A percentile compares a stretch with the other conserved stretches of the same genome.
Conservation (phyloP, 208 protist species). For the Plasmodiophora brassicae region DNA sequence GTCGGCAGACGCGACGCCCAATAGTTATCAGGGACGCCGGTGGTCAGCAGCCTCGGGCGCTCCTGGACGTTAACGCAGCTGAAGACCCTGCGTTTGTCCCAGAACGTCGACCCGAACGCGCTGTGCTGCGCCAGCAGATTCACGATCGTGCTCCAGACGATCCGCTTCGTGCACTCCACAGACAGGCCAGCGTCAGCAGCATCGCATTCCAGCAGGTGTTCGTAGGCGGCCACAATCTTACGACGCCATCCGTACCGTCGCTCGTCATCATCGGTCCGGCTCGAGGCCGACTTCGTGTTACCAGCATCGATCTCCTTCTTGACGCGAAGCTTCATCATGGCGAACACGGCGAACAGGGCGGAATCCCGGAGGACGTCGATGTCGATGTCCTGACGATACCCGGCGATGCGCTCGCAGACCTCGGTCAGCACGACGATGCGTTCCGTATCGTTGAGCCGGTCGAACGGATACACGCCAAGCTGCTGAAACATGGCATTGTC, state of each 20-base stretch:
- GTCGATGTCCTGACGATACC: constrained; percentile 11
- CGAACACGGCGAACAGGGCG: constrained; percentile 41
- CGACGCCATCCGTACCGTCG: background rate
- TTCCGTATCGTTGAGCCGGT: constrained; percentile 47
- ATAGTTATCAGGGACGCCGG: background rate
- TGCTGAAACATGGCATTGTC: constrained; percentile 28
- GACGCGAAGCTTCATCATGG: constrained; percentile 37
- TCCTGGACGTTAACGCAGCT: background rate
- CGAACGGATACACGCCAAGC: constrained; percentile 41
- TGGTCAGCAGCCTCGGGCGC: background rate
- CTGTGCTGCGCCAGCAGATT: background rate
- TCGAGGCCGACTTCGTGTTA: background rate
- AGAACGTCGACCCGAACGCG: background rate
- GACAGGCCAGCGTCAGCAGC: background rate
- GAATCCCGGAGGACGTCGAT: constrained; percentile 27
- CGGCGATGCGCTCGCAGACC: constrained; percentile 7
- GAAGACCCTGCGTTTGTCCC: constrained; percentile 9
- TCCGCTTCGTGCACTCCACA: background rate
- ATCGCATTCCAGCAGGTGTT: background rate
- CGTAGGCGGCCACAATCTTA: background rate
- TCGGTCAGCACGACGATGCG: constrained; percentile 43
- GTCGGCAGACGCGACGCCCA: background rate
- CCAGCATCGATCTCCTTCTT: constrained; percentile 18
- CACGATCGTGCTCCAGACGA: constrained; percentile 17
- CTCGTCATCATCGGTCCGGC: background rate